Base-by-base conservation (phyloP, 345 rosid genomes). In the Eucalyptus shirleyi region DNA sequence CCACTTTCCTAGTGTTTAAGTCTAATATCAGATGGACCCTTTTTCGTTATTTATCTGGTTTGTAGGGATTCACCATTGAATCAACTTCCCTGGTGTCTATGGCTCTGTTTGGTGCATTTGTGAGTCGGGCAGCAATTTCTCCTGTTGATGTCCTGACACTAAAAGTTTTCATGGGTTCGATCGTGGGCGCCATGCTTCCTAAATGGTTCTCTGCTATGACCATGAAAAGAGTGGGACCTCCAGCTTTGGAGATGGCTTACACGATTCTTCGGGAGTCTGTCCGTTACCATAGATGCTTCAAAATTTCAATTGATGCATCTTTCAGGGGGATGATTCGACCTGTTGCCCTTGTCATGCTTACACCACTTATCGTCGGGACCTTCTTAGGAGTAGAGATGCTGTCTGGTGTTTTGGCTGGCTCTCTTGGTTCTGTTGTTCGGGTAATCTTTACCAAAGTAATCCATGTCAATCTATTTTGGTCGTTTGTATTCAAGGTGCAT, bases 201-300 rank as follows among this genome's bases (percentile, higher is more conserved):
- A 91, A 89, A 86, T 93, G 92, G 90, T 93, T 93, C 88, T 91
- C 93, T 90, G 91, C 93, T 85, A 92, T 93, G 93, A 92, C 93
- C 44, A 92, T 93, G 93, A 92, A 92, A 89, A 90, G 93, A 51
- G 94, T 93, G 59, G 94, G 92, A 89, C 72, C 90, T 89, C 90
- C 91, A 30, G 94, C 91, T 5, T 16, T 92, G 24, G 86, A 92
- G 87, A 92, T 93, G 92, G 92, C n/a, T n/a, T n/a, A n/a, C n/a
- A n/a, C n/a, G 65, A 18, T 50, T 50, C 3, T 5, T 40, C 42
- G 6, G 42, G 42, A 40, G 6, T 40, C 6, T 40, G 42, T 5
- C 42, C 1, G 1, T 40, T 1, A 1, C 42, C 42, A 2, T 42
- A 42, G 2, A 42, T 42, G 2, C 88, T 91, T 93, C 88, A 91